Conservation (phyloP, 306 rosid species). For the Vigna radiata region DNA sequence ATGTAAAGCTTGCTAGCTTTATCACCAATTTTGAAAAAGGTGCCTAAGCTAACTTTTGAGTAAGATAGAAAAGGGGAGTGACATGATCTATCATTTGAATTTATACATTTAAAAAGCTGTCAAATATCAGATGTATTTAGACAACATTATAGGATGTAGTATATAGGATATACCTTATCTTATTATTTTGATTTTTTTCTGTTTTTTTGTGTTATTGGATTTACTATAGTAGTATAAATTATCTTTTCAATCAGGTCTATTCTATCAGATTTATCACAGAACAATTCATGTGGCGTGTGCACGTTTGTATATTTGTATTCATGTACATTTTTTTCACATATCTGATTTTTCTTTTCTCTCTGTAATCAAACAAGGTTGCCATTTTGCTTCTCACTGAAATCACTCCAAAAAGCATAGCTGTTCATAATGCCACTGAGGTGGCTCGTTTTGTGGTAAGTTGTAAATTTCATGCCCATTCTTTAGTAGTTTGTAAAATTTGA, state of each 20-base stretch:
- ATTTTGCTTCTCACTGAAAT: slow-evolving; percentile 99
- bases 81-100: slow-evolving; percentile 1
- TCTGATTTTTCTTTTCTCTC: slow-evolving; percentile 35
- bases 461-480: slow-evolving; percentile 15
- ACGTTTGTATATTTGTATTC: neutral
- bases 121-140: slow-evolving; percentile 6
- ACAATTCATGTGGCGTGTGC: slow-evolving; percentile 28
- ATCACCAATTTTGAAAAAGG: slow-evolving; percentile 44
- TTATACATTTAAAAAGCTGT: slow-evolving; percentile 28
- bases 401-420: slow-evolving; percentile 97
- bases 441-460: slow-evolving; percentile 97
- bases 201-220: neutral
- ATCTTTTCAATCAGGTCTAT: slow-evolving; percentile 15
- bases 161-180: slow-evolving; percentile 2
- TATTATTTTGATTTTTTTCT: neutral
- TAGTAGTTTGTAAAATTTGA: neutral
- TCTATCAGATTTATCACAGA: slow-evolving; percentile 30
- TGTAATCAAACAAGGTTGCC: slow-evolving; percentile 72
- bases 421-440: slow-evolving; percentile 95
- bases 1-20: slow-evolving; percentile 44
- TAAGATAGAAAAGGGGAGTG: neutral
- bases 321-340: neutral
- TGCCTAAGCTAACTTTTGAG: slow-evolving; percentile 40
- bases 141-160: slow-evolving; percentile 16
- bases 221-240: slow-evolving; percentile 7